Evolutionary conservation across 78 protist species (phyloP).

Genomic region (Speleostelium caveatum): DNA sequence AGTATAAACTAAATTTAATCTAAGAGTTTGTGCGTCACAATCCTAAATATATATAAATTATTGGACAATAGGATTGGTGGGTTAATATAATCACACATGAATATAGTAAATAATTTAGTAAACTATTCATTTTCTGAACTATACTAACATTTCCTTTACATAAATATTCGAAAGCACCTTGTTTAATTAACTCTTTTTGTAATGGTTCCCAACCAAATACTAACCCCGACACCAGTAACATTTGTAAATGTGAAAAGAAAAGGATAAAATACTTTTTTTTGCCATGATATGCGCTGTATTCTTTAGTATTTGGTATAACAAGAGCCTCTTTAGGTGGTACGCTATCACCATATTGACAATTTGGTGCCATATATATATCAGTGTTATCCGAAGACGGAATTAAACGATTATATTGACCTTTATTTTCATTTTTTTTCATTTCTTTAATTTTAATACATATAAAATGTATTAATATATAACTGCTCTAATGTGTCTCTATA

Average conservation of each 20-base stretch:
- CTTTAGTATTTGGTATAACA: neutral
- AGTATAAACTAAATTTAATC: constrained; percentile 70
- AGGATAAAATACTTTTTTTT: constrained; percentile 10
- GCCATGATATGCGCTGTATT: neutral
- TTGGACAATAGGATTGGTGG: neutral
- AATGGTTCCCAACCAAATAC: constrained; percentile 79
- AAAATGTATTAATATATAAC: no score
- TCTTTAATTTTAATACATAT: no score
- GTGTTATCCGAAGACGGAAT: no score
- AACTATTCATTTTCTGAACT: no score
- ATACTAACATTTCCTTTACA: constrained; percentile 21
- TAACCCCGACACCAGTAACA: constrained; percentile 50
- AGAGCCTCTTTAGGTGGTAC: no score
- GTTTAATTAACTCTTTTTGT: constrained; percentile 23
- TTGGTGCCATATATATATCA: no score
- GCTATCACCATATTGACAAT: no score
- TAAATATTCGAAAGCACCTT: constrained; percentile 36
- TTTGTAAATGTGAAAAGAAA: constrained; percentile 28
- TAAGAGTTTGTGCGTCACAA: constrained; percentile 24
- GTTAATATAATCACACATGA: neutral
- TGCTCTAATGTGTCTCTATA: no score
- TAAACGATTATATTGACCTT: no score
- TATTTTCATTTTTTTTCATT: no score
- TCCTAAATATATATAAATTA: constrained; percentile 18
- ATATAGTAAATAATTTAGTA: no score